Conservation (phyloP, 208 protist species). For the Naegleria fowleri region DNA sequence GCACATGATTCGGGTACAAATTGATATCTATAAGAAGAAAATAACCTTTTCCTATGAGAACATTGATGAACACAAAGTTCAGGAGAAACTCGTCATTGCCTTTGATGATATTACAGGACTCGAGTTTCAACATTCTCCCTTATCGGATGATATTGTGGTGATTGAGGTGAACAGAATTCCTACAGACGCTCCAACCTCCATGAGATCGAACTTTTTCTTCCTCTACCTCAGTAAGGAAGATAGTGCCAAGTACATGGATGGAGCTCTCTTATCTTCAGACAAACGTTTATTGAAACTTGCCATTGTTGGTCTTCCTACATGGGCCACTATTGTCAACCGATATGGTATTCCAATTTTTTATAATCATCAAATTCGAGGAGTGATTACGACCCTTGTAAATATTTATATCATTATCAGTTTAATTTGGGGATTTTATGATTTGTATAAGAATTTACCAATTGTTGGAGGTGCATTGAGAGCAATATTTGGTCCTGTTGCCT, state of each 20-base stretch:
- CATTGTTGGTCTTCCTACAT: neutral
- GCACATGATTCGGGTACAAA: neutral
- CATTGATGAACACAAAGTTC: neutral
- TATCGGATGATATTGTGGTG: neutral
- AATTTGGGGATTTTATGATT: conserved; percentile 26
- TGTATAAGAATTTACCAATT: conserved; percentile 27
- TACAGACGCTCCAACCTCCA: neutral
- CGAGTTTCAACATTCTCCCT: neutral
- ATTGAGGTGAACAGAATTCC: neutral
- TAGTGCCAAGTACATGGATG: neutral
- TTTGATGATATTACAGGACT: neutral
- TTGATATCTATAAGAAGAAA: neutral
- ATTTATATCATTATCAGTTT: conserved; percentile 20
- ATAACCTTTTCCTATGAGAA: neutral
- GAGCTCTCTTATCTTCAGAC: neutral
- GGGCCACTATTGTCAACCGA: conserved; percentile 8
- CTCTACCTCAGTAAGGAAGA: neutral
- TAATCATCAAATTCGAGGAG: neutral
- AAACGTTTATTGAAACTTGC: conserved; percentile 7
- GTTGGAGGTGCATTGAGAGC: neutral
- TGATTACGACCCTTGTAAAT: conserved; percentile 11
- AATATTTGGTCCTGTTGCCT: neutral
- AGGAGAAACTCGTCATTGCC: neutral
- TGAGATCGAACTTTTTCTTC: neutral
- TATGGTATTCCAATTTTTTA: conserved; percentile 17